Base-by-base conservation (phyloP, 1,139 yeast species). In the Wickerhamomyces sp. region DNA sequence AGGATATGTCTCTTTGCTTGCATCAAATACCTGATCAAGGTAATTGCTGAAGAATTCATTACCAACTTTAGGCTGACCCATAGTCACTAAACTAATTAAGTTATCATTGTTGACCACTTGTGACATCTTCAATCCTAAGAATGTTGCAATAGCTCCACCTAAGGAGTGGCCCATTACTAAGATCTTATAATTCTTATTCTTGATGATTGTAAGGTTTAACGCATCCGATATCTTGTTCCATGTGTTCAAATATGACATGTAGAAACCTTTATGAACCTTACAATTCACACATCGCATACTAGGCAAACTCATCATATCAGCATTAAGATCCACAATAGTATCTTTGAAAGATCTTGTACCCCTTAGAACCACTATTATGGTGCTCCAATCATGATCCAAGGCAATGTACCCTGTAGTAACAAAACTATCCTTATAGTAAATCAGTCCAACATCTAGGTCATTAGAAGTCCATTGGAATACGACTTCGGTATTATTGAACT, bases 41-140 rank as follows among this genome's bases (percentile, higher is more conserved):
- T 74, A 72, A 5, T 49, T 40, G 1, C 64, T 63, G 44, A 74
- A 72, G 7, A 52, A 52, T 7, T 50, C 42, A 46, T 74, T 74
- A 0, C 80, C 80, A 8, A 72, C 49, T 41, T 71, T 59, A 0
- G 79, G 79, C 47, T 71, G 78, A 0, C 79, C 79, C 74, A 74
- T 67, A 0, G 33, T 51, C 3, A 73, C 61, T 33, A 73, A 51
- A 0, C 63, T 54, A 22, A 70, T 29, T 21, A 26, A 15, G 1
- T 61, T 56, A 2, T 21, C 21, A 9, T 35, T 28, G 38, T 54
- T 61, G 0, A 72, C 71, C 32, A 62, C 44, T 43, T 65, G 72
- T 15, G 65, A 51, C 36, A 64, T 63, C 41, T 67, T 67, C 18
- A 72, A 52, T 0, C 69, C 67, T 13, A 72, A 47, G 2, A 74